Base-by-base conservation (phyloP, 2,329 filamentous ascomycete species). In the Emmonsiellopsis sp. region DNA sequence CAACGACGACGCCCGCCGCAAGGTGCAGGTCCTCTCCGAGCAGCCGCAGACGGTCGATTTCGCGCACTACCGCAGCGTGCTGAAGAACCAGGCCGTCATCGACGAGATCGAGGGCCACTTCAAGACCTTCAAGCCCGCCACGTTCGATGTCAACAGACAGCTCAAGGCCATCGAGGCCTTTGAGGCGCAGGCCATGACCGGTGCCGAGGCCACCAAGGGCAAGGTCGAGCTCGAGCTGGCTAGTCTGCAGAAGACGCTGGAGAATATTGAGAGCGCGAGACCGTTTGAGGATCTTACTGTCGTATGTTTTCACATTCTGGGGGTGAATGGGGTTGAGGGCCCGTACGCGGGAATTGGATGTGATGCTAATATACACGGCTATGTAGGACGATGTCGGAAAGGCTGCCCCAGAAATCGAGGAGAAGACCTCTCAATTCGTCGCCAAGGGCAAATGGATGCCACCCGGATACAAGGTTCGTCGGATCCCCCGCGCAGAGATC, bases 31-130 rank as follows among this genome's bases (percentile, higher is more conserved):
- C 59, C 89, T 98, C 55, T 84, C 83, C 60, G 89, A 95, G 76
- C 85, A 87, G 72, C 79, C 92, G 61, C 89, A 89, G 68, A 82
- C 83, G 55, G 83, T 98, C 77, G 90, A 98, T 81, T 97, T 98
- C 77, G 75, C 83, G 63, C 82, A 92, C 76, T 98, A 97, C 87
- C 90, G 91, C 76, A 79, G 80, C 70, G 70, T 87, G 65, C 85
- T 98, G 66, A 97, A 96, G 85, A 98, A 98, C 87, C 84, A 88
- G 77, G 86, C 89, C 69, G 81, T 98, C 70, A 74, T 98, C 71
- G 86, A 95, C 76, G 90, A 98, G 81, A 93, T 98, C 73, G 93
- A 98, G 85, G 89, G 88, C 79, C 87, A 92, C 71, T 93, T 96
- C 82, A 83, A 79, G 67, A 80, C 79, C 61, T 98, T 95, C 85